Percentiles rank a stretch among this genome's conserved stretches.
phyloP scores from a whole-genome alignment of 768 basidiomycete species.

The Aureoboletus auriporus region DNA sequence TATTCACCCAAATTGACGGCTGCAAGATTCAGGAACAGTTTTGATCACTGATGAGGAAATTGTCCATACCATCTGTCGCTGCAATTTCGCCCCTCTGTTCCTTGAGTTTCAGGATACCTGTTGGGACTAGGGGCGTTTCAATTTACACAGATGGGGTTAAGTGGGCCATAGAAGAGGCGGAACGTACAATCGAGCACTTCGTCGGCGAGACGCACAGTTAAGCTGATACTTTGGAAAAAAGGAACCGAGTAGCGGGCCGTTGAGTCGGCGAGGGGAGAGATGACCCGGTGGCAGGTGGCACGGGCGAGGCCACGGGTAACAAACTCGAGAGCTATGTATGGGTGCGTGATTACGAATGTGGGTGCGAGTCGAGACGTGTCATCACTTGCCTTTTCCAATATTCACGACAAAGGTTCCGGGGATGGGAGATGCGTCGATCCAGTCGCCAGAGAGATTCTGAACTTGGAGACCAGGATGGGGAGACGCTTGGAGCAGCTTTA shows the following conservation, averaged over 20 bases:
- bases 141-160: too few species aligned
- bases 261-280: conserved; percentile 53
- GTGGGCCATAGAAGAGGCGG: conserved; percentile 7
- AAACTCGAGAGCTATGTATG: conserved; percentile 61
- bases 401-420: conserved; percentile 80
- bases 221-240: conserved; percentile 79
- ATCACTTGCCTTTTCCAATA: conserved; percentile 61
- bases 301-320: conserved; percentile 71
- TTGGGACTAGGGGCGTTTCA: conserved; percentile 44
- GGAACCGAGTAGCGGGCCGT: conserved; percentile 79
- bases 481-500: conserved; percentile 75
- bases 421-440: conserved; percentile 80
- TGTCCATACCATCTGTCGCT: conserved; percentile 57
- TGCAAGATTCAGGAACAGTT: conserved; percentile 20
- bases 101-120: conserved; percentile 58
- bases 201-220: conserved; percentile 49
- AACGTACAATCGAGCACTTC: conserved; percentile 44
- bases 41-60: too few species aligned
- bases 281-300: conserved; percentile 78
- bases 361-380: background rate
- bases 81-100: conserved; percentile 50
- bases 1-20: conserved; percentile 84
- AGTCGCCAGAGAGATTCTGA: conserved; percentile 73
- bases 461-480: conserved; percentile 77
- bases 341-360: background rate